Evolutionary conservation across 192 early-diverging fungal genomes (phyloP), one percentile per base, ranked within the genome.

Genomic region (Chytriomyces sp.): DNA sequence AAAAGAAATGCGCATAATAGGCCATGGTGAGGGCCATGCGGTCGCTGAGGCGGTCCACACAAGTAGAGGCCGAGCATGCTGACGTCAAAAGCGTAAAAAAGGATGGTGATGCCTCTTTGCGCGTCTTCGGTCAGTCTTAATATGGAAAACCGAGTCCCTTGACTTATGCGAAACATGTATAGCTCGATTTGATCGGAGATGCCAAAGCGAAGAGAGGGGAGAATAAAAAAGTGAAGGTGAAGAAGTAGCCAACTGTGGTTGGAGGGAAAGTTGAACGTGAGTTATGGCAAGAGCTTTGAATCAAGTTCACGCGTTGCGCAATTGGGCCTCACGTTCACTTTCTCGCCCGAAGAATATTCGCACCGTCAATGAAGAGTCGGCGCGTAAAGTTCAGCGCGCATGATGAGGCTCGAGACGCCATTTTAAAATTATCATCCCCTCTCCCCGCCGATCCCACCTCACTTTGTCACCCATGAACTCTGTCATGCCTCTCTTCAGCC

Each of bases 41-140:
- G 58, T 86, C 85, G 1, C 77, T 74, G 6, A 86, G 73, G 5
- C 82, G 66, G 67, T 82, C 85, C 6, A 86, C 85, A 70, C n/a
- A 80, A 79, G 70, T 86, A 82, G 31, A 82, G 76, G 37, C 79
- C 76, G 39, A 83, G 74, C 19, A 79, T 82, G 38, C 82, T 82
- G 64, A 86, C 84, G 49, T 86, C 84, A 5, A 86, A 70, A 4
- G 78, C 81, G 53, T 86, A 86, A 63, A 86, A 86, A 31, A 84
- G 74, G 14, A 82, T 60, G 34, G 78, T 67, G 37, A 86, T 59
- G 36, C 85, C 85, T 22, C 41, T 61, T 76, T 82, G 39, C 8
- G 2, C 30, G 10, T n/a, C 3, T 32, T 54, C 31, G 14, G 14
- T 3, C 39, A 17, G n/a, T 37, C 2, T 30, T 10, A n/a, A 52